phyloP scores from a whole-genome alignment of 495 filamentous ascomycete genomes.

The Aspergillus leporis region DNA sequence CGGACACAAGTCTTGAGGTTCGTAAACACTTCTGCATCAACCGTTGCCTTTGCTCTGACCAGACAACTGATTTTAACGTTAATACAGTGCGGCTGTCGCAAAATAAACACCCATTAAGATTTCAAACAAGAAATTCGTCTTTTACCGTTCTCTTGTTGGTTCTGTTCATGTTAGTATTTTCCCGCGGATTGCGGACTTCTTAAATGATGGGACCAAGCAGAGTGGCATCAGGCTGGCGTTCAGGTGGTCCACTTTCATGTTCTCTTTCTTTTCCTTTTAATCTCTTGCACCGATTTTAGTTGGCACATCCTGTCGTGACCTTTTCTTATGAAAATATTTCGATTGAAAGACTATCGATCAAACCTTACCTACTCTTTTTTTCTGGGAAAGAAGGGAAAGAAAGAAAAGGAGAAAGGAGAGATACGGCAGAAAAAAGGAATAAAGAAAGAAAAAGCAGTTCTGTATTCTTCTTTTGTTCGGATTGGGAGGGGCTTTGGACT shows the following conservation, averaged over 20 bases:
- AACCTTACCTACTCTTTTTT: background rate
- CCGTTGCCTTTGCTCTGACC: background rate
- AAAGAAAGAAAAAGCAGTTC: constrained; percentile 7
- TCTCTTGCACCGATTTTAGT: constrained; percentile 18
- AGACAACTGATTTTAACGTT: background rate
- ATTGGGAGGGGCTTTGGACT: background rate
- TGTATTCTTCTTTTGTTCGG: constrained; percentile 8
- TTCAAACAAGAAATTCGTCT: constrained; percentile 37
- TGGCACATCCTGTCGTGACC: constrained; percentile 6
- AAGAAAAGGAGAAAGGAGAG: constrained; percentile 5
- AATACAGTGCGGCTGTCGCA: constrained; percentile 45
- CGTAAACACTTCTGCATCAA: constrained; percentile 14
- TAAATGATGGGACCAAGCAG: constrained; percentile 43
- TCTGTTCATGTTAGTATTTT: constrained; percentile 44
- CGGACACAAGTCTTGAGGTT: constrained; percentile 72
- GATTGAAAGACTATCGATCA: constrained; percentile 1
- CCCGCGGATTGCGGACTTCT: constrained; percentile 38
- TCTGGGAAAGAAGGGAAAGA: background rate
- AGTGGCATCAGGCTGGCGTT: constrained; percentile 55
- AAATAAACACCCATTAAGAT: constrained; percentile 41
- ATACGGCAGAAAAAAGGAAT: background rate
- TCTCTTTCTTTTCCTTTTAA: constrained; percentile 31
- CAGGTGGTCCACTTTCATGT: constrained; percentile 46
- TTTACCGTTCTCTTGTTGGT: constrained; percentile 40
- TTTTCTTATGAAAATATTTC: constrained; percentile 8